Percentiles rank a stretch among this genome's conserved stretches.
These are phyloP conservation scores for Leishmania aethiopica DNA, from an alignment of 208 protist species.

Conservation along the genomic window DNA sequence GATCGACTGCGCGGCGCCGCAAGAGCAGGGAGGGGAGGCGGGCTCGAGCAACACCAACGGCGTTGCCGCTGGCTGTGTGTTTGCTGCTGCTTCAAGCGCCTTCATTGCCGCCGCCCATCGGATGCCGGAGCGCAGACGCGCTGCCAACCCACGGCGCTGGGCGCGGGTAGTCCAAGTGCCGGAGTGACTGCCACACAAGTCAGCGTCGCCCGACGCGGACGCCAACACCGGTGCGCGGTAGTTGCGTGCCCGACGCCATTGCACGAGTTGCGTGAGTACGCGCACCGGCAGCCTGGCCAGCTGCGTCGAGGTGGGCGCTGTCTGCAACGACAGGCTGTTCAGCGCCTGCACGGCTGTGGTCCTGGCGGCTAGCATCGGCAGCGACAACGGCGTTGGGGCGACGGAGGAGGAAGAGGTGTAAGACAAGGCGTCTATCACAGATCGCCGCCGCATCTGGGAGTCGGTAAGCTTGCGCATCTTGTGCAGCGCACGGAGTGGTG, in stretches of 20 bases:
- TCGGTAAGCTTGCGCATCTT: neutral
- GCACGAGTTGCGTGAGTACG: constrained; percentile 13
- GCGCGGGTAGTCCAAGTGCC: neutral
- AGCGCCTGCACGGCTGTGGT: neutral
- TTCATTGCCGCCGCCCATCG: neutral
- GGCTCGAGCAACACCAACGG: neutral
- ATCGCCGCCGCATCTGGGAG: neutral
- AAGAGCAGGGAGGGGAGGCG: neutral
- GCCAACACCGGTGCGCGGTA: constrained; percentile 3
- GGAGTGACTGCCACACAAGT: neutral
- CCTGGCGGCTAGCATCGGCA: neutral
- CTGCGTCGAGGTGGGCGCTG: constrained; percentile 1
- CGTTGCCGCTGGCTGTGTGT: neutral
- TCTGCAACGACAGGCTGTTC: neutral
- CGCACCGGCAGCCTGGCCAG: constrained; percentile 9
- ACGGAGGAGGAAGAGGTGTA: neutral
- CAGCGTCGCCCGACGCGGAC: neutral
- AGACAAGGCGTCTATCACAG: neutral
- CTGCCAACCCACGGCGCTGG: neutral
- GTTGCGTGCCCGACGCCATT: constrained; percentile 10
- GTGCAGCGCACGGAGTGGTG: constrained; percentile 2
- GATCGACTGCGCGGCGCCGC: neutral
- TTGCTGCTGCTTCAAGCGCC: neutral
- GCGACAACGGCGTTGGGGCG: neutral
- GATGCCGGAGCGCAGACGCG: neutral